phyloP scores from a whole-genome alignment of 345 rosid genomes.

The Cardamine resedifolia region DNA sequence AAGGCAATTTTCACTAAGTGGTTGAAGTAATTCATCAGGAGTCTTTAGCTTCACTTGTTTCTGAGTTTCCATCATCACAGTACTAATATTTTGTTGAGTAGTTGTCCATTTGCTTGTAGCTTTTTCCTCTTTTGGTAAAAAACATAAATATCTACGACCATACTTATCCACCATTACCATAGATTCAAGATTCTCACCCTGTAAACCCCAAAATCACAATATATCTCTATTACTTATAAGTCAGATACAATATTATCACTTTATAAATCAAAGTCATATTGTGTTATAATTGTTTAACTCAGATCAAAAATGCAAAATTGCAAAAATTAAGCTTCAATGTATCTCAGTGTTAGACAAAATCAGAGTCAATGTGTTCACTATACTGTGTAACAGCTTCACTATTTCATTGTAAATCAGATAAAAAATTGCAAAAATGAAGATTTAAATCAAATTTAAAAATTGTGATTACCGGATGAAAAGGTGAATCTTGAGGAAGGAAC shows the following conservation, averaged over 20 bases:
- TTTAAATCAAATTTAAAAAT: neutral
- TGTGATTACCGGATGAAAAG: slow-evolving; percentile 70
- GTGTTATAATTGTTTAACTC: neutral
- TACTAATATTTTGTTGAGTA: slow-evolving; percentile 56
- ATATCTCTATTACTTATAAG: neutral
- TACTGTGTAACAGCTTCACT: neutral
- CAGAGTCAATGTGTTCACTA: neutral
- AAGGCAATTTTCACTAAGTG: slow-evolving; percentile 59
- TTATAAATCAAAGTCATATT: neutral
- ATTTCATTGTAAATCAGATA: neutral
- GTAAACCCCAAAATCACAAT: neutral
- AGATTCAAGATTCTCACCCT: slow-evolving; percentile 81
- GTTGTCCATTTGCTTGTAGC: slow-evolving; percentile 48
- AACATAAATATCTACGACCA: slow-evolving; percentile 65
- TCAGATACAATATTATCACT: neutral
- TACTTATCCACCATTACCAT: slow-evolving; percentile 63
- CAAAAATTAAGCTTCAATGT: neutral
- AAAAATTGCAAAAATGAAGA: neutral
- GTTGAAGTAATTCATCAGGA: slow-evolving; percentile 87
- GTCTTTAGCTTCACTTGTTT: slow-evolving; percentile 70
- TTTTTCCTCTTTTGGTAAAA: slow-evolving; percentile 81
- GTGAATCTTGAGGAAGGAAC: slow-evolving; percentile 65
- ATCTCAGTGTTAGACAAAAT: neutral
- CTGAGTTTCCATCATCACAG: slow-evolving; percentile 79
- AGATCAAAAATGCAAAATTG: neutral